Percentiles rank a stretch among this genome's conserved stretches.
Evolutionary conservation across 2,329 filamentous ascomycete species (phyloP).

Genomic region (Trichoderma polysporum): DNA sequence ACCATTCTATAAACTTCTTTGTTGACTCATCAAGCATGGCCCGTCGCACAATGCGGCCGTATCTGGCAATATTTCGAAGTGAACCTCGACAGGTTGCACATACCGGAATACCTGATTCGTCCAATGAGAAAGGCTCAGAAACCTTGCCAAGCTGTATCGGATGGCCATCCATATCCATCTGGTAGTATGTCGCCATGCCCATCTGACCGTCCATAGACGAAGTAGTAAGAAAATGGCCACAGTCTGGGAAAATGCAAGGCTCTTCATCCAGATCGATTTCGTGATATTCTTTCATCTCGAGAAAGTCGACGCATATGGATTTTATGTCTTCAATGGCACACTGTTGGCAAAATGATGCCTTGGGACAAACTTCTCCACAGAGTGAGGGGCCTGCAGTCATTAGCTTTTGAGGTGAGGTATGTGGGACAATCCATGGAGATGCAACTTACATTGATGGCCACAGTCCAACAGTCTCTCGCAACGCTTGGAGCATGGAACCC

Average conservation of each 20-base stretch:
- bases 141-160: conserved; percentile 36
- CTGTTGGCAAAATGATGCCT: conserved; percentile 52
- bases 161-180: conserved; percentile 36
- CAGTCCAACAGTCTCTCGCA: conserved; percentile 56
- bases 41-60: conserved; percentile 60
- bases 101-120: conserved; percentile 45
- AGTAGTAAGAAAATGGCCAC: conserved; percentile 62
- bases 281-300: conserved; percentile 52
- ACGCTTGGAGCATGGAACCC: conserved; percentile 62
- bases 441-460: conserved; percentile 56
- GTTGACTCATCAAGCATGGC: conserved; percentile 62
- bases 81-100: conserved; percentile 63
- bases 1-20: conserved; percentile 62
- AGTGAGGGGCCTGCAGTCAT: conserved; percentile 47
- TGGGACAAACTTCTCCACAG: conserved; percentile 64
- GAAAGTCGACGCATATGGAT: conserved; percentile 53
- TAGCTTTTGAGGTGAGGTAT: not conserved
- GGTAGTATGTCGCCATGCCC: conserved; percentile 52
- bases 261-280: conserved; percentile 59
- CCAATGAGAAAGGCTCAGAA: conserved; percentile 48
- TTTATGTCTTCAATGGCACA: conserved; percentile 50
- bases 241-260: conserved; percentile 62
- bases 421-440: not conserved
- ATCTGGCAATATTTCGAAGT: conserved; percentile 57
- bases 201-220: conserved; percentile 62